phyloP scores from a whole-genome alignment of 441 rosid species.

The Pelargonium myrrhifolium region DNA sequence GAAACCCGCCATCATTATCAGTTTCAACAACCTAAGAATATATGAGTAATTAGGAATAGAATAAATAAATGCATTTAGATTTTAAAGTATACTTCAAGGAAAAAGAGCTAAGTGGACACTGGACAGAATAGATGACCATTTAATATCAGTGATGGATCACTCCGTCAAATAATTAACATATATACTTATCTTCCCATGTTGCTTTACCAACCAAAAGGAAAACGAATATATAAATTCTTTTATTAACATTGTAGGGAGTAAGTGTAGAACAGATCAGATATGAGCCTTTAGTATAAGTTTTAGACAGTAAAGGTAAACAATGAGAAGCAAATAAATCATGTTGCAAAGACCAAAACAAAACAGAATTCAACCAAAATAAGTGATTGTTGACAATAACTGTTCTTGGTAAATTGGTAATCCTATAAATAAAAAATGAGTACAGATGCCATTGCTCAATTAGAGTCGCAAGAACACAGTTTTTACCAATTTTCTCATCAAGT shows the following conservation, averaged over 20 bases:
- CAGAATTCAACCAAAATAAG: no score
- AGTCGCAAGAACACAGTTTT: not conserved
- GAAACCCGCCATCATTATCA: slow-evolving; percentile 56
- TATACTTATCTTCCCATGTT: not conserved
- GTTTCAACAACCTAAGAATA: slow-evolving; percentile 28
- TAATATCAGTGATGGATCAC: not conserved
- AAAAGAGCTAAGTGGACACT: not conserved
- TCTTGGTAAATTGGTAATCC: not conserved
- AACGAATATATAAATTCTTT: no score
- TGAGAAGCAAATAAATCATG: not conserved
- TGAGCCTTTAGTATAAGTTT: not conserved
- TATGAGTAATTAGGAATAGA: not conserved
- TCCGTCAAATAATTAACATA: not conserved
- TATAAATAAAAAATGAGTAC: not conserved
- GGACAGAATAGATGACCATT: not conserved
- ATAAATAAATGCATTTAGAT: not conserved
- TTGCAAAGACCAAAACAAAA: not conserved
- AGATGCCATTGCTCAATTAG: not conserved
- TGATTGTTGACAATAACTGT: not conserved
- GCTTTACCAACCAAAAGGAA: not conserved
- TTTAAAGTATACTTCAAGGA: not conserved
- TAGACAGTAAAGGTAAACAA: not conserved
- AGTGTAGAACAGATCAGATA: no score
- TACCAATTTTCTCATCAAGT: not conserved
- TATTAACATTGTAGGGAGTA: no score